Evolutionary conservation across 2,329 filamentous ascomycete species (phyloP).

Genomic region (Fusarium pseudoanthophilum): DNA sequence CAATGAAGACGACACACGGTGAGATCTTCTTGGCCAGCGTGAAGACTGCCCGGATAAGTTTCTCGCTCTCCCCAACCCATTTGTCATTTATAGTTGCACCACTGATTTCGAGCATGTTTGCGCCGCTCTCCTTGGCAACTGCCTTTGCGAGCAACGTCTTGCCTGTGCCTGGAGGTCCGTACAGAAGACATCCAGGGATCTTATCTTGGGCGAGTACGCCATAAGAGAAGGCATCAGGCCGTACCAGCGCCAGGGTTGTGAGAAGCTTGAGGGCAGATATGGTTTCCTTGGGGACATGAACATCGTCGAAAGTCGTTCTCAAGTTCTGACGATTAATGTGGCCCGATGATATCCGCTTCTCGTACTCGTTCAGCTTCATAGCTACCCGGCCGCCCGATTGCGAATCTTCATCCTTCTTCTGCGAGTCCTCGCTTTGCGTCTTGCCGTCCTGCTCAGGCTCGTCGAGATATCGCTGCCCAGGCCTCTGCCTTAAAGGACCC

Average conservation of each 20-base stretch:
- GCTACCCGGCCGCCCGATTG: slow-evolving; percentile 41
- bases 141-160: slow-evolving; percentile 78
- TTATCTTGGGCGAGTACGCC: slow-evolving; percentile 91
- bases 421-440: slow-evolving; percentile 39
- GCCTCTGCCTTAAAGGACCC: slow-evolving; percentile 48
- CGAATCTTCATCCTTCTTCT: slow-evolving; percentile 46
- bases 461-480: slow-evolving; percentile 47
- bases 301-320: slow-evolving; percentile 85
- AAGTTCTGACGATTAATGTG: slow-evolving; percentile 86
- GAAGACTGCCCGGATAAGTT: slow-evolving; percentile 94
- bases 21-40: slow-evolving; percentile 89
- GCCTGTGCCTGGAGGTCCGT: slow-evolving; percentile 85
- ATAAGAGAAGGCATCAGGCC: slow-evolving; percentile 95
- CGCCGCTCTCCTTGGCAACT: slow-evolving; percentile 74
- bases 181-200: slow-evolving; percentile 88
- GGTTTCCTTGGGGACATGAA: slow-evolving; percentile 84
- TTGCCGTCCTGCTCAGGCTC: slow-evolving; percentile 44
- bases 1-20: slow-evolving; percentile 94
- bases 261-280: slow-evolving; percentile 89
- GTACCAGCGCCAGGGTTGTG: slow-evolving; percentile 85
- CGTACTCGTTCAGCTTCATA: slow-evolving; percentile 74
- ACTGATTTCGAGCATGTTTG: slow-evolving; percentile 85
- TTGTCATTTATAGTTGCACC: slow-evolving; percentile 95
- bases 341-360: slow-evolving; percentile 83
- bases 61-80: slow-evolving; percentile 95